These are phyloP conservation scores for Kwoniella pini DNA, from an alignment of 768 basidiomycete genomes.

Conservation along the genomic window DNA sequence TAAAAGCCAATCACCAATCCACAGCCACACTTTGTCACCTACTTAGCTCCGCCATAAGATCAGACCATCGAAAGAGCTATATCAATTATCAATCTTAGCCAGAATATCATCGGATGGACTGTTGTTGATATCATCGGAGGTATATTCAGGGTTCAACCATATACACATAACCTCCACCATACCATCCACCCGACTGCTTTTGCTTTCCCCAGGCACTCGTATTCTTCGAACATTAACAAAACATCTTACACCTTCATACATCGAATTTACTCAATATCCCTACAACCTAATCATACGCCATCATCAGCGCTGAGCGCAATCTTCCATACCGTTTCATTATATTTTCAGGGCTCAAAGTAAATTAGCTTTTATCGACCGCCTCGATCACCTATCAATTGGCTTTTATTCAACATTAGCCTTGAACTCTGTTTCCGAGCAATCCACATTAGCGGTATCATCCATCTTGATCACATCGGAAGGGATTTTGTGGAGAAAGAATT, in stretches of 20 bases:
- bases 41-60: neutral
- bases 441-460: neutral
- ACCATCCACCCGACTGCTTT: slow-evolving; percentile 5
- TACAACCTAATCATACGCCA: neutral
- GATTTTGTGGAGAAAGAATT: neutral
- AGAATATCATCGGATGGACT: neutral
- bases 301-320: neutral
- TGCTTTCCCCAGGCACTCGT: neutral
- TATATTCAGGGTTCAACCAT: neutral
- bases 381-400: neutral
- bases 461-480: neutral
- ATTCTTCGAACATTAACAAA: neutral
- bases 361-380: neutral
- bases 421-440: neutral
- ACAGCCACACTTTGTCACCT: slow-evolving; percentile 9
- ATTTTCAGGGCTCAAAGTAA: neutral
- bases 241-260: neutral
- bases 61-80: slow-evolving; percentile 6
- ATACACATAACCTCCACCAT: slow-evolving; percentile 7
- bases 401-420: neutral
- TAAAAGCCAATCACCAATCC: neutral
- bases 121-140: neutral
- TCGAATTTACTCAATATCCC: neutral
- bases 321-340: neutral
- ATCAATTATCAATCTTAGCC: neutral